These are phyloP conservation scores for Claviceps spartinae DNA, from an alignment of 2,329 filamentous ascomycete species.

Conservation along the genomic window DNA sequence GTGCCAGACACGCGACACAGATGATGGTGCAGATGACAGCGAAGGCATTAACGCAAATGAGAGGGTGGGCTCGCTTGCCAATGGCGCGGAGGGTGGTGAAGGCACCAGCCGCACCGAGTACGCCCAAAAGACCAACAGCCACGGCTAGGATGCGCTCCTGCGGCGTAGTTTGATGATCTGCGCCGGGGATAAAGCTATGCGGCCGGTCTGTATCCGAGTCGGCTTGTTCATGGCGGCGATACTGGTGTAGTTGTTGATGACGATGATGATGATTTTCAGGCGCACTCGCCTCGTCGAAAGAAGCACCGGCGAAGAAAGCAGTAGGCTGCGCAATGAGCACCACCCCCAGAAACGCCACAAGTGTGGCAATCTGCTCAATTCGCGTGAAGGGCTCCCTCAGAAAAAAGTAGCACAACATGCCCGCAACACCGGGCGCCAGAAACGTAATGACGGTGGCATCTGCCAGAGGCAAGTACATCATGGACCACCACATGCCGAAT, in stretches of 20 bases:
- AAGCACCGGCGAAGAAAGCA: constrained; percentile 31
- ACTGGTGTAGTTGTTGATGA: neutral
- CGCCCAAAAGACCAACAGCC: constrained; percentile 59
- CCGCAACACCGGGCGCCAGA: constrained; percentile 63
- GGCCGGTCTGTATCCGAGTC: neutral
- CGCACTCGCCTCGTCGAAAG: constrained; percentile 2
- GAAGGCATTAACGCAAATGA: constrained; percentile 84
- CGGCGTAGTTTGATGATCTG: constrained; percentile 34
- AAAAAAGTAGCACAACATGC: constrained; percentile 65
- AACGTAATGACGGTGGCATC: constrained; percentile 88
- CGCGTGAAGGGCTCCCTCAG: constrained; percentile 65
- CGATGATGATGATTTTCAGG: neutral
- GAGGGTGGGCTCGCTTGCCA: constrained; percentile 62
- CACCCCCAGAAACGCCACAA: constrained; percentile 66
- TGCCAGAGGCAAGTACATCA: constrained; percentile 67
- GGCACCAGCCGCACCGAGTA: constrained; percentile 60
- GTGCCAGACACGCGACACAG: constrained; percentile 44
- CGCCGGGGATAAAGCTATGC: constrained; percentile 12
- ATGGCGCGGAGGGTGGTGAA: constrained; percentile 69
- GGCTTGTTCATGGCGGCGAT: neutral
- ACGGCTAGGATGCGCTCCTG: constrained; percentile 57
- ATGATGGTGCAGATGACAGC: constrained; percentile 56
- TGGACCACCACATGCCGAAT: constrained; percentile 56
- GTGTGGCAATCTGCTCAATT: constrained; percentile 60
- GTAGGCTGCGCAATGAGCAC: constrained; percentile 67